phyloP scores from a whole-genome alignment of 306 rosid genomes.

The Acacia acuminata region DNA sequence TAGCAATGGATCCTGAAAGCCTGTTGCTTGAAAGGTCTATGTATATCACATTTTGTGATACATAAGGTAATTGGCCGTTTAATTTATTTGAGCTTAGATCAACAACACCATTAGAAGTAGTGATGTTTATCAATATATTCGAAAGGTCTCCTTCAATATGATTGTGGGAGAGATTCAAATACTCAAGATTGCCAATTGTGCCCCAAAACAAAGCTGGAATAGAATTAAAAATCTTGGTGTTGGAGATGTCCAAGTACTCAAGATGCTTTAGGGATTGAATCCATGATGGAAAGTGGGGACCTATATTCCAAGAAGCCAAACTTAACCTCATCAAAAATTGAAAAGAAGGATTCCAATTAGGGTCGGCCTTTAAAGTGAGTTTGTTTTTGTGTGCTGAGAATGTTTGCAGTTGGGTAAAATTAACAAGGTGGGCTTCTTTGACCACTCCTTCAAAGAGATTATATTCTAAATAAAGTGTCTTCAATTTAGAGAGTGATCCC shows the following conservation, averaged over 20 bases:
- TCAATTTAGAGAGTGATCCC: neutral
- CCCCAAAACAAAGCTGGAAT: conserved; percentile 21
- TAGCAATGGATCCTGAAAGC: neutral
- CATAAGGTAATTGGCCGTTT: neutral
- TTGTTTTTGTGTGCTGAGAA: neutral
- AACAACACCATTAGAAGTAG: rapidly evolving
- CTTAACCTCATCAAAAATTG: rapidly evolving
- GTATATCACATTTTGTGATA: rapidly evolving
- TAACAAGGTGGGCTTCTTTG: conserved; percentile 24
- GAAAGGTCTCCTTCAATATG: conserved; percentile 20
- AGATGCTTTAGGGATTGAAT: conserved; percentile 10
- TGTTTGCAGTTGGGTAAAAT: rapidly evolving
- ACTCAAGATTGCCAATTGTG: rapidly evolving
- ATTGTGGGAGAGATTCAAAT: conserved; percentile 20
- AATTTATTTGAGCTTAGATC: conserved; percentile 28
- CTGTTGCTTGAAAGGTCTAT: conserved; percentile 14
- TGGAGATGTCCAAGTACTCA: neutral
- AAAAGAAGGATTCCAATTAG: conserved; percentile 30
- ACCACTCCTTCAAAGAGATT: neutral
- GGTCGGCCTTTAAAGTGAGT: conserved; percentile 4
- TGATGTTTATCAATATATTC: neutral
- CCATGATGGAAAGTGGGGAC: conserved; percentile 35
- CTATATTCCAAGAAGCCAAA: neutral
- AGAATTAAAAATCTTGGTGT: neutral
- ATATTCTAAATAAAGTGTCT: neutral